Conservation (phyloP, 192 early-diverging fungal genomes). For the Coemansia sp. region DNA sequence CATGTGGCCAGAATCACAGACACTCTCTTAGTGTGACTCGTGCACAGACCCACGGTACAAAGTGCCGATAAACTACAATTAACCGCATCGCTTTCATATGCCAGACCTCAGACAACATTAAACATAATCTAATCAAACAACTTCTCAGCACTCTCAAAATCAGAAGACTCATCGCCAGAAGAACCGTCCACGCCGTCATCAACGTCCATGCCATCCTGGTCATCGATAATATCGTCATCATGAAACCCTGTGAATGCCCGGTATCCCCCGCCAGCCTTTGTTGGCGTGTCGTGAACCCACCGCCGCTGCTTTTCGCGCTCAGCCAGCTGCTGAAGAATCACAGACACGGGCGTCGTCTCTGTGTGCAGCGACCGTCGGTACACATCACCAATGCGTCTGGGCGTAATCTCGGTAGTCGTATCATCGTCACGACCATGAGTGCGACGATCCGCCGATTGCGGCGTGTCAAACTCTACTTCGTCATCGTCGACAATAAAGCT, state of each 20-base stretch:
- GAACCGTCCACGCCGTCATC: conserved; percentile 5
- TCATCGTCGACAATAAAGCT: conserved; percentile 50
- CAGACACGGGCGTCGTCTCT: conserved; percentile 32
- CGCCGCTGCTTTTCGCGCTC: conserved; percentile 46
- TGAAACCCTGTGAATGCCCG: background rate
- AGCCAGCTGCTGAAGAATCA: conserved; percentile 37
- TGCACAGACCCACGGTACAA: too few species aligned
- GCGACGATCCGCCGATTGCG: background rate
- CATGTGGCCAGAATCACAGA: too few species aligned
- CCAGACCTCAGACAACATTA: background rate
- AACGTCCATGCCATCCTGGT: conserved; percentile 4
- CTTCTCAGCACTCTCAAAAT: conserved; percentile 36
- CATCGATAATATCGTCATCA: background rate
- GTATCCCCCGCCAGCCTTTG: background rate
- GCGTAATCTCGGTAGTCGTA: conserved; percentile 6
- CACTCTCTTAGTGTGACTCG: too few species aligned
- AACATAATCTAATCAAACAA: conserved; percentile 23
- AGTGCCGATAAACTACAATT: too few species aligned
- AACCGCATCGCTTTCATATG: too few species aligned
- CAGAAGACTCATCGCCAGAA: conserved; percentile 16
- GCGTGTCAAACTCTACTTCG: conserved; percentile 40
- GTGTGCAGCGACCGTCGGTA: conserved; percentile 36
- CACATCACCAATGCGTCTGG: conserved; percentile 30
- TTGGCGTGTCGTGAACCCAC: conserved; percentile 49
- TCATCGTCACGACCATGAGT: background rate